Evolutionary conservation across 2,329 filamentous ascomycete genomes (phyloP).

Genomic region (Hypoxylon sp.): DNA sequence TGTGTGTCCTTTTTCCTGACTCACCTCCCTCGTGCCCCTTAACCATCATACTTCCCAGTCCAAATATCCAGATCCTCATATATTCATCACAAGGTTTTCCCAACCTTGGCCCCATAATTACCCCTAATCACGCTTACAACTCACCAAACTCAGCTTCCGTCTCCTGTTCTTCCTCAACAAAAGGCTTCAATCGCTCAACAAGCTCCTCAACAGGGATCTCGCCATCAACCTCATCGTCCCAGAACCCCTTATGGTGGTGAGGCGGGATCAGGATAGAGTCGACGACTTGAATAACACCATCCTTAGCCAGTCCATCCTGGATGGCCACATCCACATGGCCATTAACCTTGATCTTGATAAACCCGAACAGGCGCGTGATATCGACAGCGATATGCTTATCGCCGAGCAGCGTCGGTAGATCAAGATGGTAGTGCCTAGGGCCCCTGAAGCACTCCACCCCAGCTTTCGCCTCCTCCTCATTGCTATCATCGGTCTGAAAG

Average conservation of each 20-base stretch:
- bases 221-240: slow-evolving; percentile 59
- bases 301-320: slow-evolving; percentile 79
- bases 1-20: not conserved
- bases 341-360: slow-evolving; percentile 82
- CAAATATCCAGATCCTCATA: not conserved
- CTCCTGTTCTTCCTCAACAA: slow-evolving; percentile 49
- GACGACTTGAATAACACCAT: slow-evolving; percentile 88
- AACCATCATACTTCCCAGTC: not conserved
- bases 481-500: slow-evolving; percentile 43
- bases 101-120: not conserved
- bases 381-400: slow-evolving; percentile 79
- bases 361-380: slow-evolving; percentile 76
- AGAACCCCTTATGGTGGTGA: slow-evolving; percentile 50
- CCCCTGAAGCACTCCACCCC: slow-evolving; percentile 57
- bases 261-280: slow-evolving; percentile 83
- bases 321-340: slow-evolving; percentile 76
- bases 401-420: slow-evolving; percentile 80
- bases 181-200: slow-evolving; percentile 65
- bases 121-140: slow-evolving; percentile 31
- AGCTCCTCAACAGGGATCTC: slow-evolving; percentile 74
- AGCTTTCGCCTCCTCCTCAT: slow-evolving; percentile 51
- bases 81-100: slow-evolving; percentile 1
- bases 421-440: slow-evolving; percentile 70
- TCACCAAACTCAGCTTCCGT: slow-evolving; percentile 34
- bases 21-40: not conserved